These are phyloP conservation scores for Xylariaceae sp. DNA, from an alignment of 2,329 filamentous ascomycete genomes.

Conservation along the genomic window DNA sequence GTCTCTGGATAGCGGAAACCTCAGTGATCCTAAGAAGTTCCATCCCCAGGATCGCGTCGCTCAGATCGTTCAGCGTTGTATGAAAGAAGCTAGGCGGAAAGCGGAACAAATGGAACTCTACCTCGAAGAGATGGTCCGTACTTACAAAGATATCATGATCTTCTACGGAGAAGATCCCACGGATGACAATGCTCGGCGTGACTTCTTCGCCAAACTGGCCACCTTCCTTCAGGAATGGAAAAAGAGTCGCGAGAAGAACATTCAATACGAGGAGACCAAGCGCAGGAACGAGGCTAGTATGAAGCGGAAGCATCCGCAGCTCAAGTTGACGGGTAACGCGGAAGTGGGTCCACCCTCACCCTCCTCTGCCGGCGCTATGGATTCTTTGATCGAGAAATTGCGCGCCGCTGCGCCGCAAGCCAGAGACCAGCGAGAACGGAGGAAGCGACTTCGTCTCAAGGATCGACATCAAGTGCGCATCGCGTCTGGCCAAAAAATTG, in stretches of 20 bases:
- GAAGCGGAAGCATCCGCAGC: conserved; percentile 80
- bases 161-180: conserved; percentile 93
- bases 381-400: conserved; percentile 89
- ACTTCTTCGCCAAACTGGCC: conserved; percentile 94
- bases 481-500: conserved; percentile 85
- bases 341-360: conserved; percentile 59
- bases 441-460: conserved; percentile 83
- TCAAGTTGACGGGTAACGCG: conserved; percentile 52
- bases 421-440: conserved; percentile 82
- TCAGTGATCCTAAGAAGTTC: conserved; percentile 96
- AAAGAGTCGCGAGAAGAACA: conserved; percentile 92
- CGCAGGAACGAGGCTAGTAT: conserved; percentile 87
- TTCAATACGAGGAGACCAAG: conserved; percentile 74
- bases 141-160: conserved; percentile 91
- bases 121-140: conserved; percentile 85
- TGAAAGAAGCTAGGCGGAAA: conserved; percentile 96
- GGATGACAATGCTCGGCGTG: conserved; percentile 88
- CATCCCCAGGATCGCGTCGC: conserved; percentile 94
- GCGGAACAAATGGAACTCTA: conserved; percentile 94
- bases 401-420: conserved; percentile 89
- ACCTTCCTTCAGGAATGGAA: conserved; percentile 92
- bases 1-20: conserved; percentile 87
- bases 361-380: conserved; percentile 85
- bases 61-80: conserved; percentile 84
- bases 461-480: conserved; percentile 87